phyloP scores from a whole-genome alignment of 2,329 filamentous ascomycete species.

The Calycina herbarum region DNA sequence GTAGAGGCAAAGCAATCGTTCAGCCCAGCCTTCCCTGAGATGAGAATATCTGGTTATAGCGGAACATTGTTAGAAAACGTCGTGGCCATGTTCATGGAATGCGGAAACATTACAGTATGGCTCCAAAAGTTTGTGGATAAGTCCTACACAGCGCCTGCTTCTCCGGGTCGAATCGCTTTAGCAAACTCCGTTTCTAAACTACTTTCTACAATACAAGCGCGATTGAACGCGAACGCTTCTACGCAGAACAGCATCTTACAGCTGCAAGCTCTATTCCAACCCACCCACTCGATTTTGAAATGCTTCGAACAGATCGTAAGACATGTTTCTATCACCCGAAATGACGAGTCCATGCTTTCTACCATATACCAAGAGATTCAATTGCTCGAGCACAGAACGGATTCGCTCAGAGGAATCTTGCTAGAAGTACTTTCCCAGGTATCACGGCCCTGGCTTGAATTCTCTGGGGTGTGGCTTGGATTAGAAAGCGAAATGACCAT shows the following conservation, averaged over 20 bases:
- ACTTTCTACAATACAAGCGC: conserved; percentile 35
- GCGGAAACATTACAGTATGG: conserved; percentile 38
- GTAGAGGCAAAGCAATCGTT: conserved; percentile 55
- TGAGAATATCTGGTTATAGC: conserved; percentile 49
- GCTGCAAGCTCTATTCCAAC: conserved; percentile 36
- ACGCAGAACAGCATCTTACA: conserved; percentile 36
- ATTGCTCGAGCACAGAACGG: conserved; percentile 62
- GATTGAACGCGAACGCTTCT: conserved; percentile 30
- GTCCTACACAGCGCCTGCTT: conserved; percentile 31
- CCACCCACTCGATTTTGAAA: conserved; percentile 34
- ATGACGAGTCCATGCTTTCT: conserved; percentile 63
- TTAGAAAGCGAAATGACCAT: conserved; percentile 59
- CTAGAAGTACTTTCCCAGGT: conserved; percentile 65
- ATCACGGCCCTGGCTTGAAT: conserved; percentile 65
- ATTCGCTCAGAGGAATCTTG: conserved; percentile 62
- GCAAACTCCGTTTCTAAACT: conserved; percentile 42
- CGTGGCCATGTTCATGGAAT: conserved; percentile 39
- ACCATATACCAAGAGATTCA: conserved; percentile 62
- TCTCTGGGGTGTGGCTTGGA: conserved; percentile 74
- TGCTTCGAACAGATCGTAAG: conserved; percentile 36
- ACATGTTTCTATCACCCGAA: conserved; percentile 38
- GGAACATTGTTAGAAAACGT: conserved; percentile 55
- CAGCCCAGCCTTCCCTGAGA: conserved; percentile 44
- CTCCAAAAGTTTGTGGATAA: conserved; percentile 35
- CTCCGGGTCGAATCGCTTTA: conserved; percentile 35